A percentile compares a stretch with the other conserved stretches of the same genome.
Conservation (phyloP, 257 asterid genomes). For the Solanum piurae region DNA sequence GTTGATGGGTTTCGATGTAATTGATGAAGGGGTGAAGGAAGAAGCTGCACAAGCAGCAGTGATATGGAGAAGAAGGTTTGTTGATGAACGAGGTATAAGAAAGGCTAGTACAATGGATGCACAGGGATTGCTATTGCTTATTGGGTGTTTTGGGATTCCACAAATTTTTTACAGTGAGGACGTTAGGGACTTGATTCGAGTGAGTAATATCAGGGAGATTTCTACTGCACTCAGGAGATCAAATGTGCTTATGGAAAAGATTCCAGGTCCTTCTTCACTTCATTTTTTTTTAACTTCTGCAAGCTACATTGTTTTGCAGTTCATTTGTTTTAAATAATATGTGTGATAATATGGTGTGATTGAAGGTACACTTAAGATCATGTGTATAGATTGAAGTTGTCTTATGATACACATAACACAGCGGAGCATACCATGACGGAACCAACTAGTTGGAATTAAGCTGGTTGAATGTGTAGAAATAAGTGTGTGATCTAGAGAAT, state of each 20-base stretch:
- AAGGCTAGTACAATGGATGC: constrained; percentile 57
- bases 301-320: background rate
- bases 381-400: background rate
- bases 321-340: background rate
- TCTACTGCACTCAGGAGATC: constrained; percentile 41
- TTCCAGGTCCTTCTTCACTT: constrained; percentile 31
- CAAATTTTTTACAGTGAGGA: constrained; percentile 37
- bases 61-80: constrained; percentile 67
- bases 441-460: background rate
- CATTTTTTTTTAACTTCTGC: background rate
- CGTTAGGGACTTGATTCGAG: constrained; percentile 46
- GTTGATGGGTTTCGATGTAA: constrained; percentile 32
- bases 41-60: constrained; percentile 52
- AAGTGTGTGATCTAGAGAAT: background rate
- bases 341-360: background rate
- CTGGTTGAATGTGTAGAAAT: background rate
- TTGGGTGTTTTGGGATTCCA: constrained; percentile 69
- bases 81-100: constrained; percentile 58
- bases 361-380: background rate
- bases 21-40: constrained; percentile 33
- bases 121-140: constrained; percentile 61
- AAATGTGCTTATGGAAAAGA: constrained; percentile 33
- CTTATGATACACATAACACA: background rate
- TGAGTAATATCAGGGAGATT: constrained; percentile 54
- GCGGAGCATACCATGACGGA: background rate